Conservation (phyloP, 305 asterid genomes). For the Fraxinus nigra region DNA sequence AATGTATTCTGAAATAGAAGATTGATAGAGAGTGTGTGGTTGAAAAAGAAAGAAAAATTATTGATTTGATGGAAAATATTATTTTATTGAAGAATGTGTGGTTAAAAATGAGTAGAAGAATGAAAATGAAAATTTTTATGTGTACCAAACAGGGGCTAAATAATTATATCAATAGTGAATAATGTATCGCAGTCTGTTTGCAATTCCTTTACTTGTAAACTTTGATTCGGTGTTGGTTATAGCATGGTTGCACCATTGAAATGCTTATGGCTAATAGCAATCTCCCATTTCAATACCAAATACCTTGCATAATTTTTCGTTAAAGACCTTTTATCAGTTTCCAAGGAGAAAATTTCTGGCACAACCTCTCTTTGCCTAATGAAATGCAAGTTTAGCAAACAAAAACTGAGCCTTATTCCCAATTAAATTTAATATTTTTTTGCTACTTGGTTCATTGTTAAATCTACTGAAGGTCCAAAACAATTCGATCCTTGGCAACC, state of each 20-base stretch:
- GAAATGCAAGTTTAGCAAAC: neutral
- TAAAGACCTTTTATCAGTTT: neutral
- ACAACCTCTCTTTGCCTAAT: neutral
- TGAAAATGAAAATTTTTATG: too few species aligned
- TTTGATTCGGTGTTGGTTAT: neutral
- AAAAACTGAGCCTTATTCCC: neutral
- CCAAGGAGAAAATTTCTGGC: conserved; percentile 1
- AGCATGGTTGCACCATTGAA: neutral
- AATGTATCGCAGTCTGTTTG: neutral
- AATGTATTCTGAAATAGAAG: too few species aligned
- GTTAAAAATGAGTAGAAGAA: too few species aligned
- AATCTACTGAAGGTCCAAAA: neutral
- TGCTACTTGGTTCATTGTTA: neutral
- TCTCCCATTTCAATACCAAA: neutral
- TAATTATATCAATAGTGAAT: neutral
- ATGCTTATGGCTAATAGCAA: neutral
- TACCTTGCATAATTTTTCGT: neutral
- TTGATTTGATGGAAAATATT: too few species aligned
- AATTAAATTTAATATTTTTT: neutral
- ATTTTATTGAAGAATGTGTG: too few species aligned
- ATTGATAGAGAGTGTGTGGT: too few species aligned
- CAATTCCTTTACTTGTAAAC: neutral
- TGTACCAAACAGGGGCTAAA: neutral
- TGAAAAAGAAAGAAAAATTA: too few species aligned
- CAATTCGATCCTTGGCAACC: neutral